A percentile compares a stretch with the other conserved stretches of the same genome.
These are phyloP conservation scores for Verticillium dahliae DNA, from an alignment of 2,329 filamentous ascomycete species.

Conservation along the genomic window DNA sequence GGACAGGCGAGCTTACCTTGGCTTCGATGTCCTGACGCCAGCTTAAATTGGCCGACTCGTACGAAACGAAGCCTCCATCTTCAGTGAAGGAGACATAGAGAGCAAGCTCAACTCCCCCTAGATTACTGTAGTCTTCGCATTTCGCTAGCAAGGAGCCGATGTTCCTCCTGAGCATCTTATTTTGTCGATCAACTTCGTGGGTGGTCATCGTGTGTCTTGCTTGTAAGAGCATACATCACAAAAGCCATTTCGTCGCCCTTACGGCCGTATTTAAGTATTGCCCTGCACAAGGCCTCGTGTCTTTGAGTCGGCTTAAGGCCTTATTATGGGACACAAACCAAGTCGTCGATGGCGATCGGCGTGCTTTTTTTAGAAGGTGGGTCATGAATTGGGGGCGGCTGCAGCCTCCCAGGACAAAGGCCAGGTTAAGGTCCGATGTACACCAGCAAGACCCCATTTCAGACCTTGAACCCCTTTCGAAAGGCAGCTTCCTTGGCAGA, in stretches of 20 bases:
- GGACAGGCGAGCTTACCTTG: background rate
- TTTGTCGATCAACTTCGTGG: background rate
- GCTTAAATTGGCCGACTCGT: background rate
- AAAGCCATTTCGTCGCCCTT: background rate
- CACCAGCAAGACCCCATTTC: background rate
- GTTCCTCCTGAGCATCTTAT: background rate
- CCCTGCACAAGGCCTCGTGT: background rate
- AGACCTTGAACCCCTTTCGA: no score
- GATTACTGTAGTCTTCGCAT: background rate
- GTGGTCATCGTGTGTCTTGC: background rate
- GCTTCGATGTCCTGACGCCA: background rate
- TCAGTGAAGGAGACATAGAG: background rate
- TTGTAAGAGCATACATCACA: background rate
- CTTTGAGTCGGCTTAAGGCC: background rate
- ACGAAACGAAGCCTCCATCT: background rate
- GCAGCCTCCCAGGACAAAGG: background rate
- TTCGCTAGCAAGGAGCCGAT: background rate
- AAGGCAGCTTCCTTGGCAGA: no score
- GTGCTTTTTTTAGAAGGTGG: background rate
- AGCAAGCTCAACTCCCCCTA: background rate
- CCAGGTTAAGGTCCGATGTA: no score
- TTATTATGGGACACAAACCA: background rate
- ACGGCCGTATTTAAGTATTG: background rate
- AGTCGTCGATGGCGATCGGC: background rate
- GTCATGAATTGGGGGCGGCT: background rate